Base-by-base conservation (phyloP, 2,329 filamentous ascomycete genomes). In the Fusarium sp. region DNA sequence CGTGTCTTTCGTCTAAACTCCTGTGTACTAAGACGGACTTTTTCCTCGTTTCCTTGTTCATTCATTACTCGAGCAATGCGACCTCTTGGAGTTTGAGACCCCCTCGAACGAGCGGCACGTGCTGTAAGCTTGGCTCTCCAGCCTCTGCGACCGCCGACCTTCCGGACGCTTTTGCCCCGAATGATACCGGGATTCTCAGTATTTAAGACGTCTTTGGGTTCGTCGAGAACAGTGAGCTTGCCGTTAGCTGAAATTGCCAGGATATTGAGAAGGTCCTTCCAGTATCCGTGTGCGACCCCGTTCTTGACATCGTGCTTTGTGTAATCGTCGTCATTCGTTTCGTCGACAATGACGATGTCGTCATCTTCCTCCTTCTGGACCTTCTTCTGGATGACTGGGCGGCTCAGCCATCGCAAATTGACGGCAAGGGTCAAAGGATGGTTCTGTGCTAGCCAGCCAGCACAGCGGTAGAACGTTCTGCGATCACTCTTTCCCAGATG, bases 201-300 rank as follows among this genome's bases (percentile, higher is more conserved):
- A 54, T 84, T 84, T 19, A 86, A 74, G 7, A 86, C 70, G 1
- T 78, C 73, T 2, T 67, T 68, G 3, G 82, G 82, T 28, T 85
- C 69, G 3, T 78, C 77, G 14, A 81, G 71, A 7, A 79, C 78
- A 15, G 79, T 75, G 14, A 89, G 79, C 71, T 84, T 78, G 22
- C 80, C 77, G 51, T 86, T 83, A 24, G 80, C 84, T 1, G 83
- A 82, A 4, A 90, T 79, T 1, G 81, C 84, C 1, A 89, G 79
- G 4, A 89, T 79, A 67, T 89, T 89, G 4, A 89, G 77, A 5
- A 89, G 77, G 70, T 89, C 87, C 67, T 89, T 89, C 86, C 87
- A 90, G 76, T 89, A 89, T 1, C 88, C 87, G 52, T 89, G 88
- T 6, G 88, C 79, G 4, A 87, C 81, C 1, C 84, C 84, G 38